Evolutionary conservation across 768 basidiomycete genomes (phyloP).

Genomic region (Neoboletus magnificus): DNA sequence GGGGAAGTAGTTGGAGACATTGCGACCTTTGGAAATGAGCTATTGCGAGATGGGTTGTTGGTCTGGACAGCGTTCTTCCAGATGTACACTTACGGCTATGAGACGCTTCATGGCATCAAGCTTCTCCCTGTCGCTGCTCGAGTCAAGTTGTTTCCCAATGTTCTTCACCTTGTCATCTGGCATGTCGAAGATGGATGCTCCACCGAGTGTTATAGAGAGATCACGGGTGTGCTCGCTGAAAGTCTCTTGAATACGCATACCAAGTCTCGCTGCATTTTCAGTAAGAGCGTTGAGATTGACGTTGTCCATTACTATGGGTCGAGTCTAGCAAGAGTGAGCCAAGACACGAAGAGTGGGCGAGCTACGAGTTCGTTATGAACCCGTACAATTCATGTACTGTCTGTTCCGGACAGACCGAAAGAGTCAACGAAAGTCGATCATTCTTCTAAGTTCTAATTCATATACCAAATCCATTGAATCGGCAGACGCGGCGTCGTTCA

Average conservation of each 20-base stretch:
- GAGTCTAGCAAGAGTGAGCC: not conserved
- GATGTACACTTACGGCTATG: slow-evolving; percentile 66
- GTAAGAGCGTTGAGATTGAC: slow-evolving; percentile 45
- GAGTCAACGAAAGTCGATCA: not conserved
- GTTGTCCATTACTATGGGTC: slow-evolving; percentile 27
- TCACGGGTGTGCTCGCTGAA: slow-evolving; percentile 80
- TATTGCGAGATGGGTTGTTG: slow-evolving; percentile 28
- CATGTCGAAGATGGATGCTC: slow-evolving; percentile 58
- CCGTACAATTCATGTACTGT: slow-evolving; percentile 4
- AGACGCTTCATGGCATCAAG: slow-evolving; percentile 94
- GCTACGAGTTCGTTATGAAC: not conserved
- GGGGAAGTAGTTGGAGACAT: slow-evolving; percentile 92
- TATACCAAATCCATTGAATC: not conserved
- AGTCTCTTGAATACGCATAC: slow-evolving; percentile 80
- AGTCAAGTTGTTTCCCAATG: slow-evolving; percentile 84
- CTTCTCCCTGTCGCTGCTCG: slow-evolving; percentile 84
- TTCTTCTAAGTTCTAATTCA: not conserved
- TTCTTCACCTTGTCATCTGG: slow-evolving; percentile 81
- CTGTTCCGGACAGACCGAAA: not conserved
- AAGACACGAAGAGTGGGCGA: not conserved
- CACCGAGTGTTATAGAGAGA: slow-evolving; percentile 53
- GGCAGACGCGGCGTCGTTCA: no score
- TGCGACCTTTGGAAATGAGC: slow-evolving; percentile 91
- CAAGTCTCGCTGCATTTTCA: slow-evolving; percentile 81
- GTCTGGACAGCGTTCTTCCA: not conserved